Percentiles rank a stretch among this genome's conserved stretches.
Evolutionary conservation across 495 filamentous ascomycete genomes (phyloP).

Genomic region (Neurospora sp.): DNA sequence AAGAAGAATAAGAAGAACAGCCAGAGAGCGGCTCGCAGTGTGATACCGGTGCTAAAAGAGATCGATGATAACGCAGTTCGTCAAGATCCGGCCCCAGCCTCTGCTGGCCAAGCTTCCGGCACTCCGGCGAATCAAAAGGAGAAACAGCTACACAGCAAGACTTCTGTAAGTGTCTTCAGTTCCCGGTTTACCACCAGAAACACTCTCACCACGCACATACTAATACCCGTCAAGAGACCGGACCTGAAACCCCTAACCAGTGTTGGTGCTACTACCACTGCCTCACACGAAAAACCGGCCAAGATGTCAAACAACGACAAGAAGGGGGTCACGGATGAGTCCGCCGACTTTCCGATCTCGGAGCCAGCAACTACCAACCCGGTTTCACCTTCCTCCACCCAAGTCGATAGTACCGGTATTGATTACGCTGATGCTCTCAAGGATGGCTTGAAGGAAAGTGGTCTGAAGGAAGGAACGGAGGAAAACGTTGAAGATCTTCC

Average conservation of each 20-base stretch:
- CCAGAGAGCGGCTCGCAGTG: neutral
- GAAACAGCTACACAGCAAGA: neutral
- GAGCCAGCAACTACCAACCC: neutral
- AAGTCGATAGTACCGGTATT: neutral
- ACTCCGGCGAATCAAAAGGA: neutral
- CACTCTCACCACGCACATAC: neutral
- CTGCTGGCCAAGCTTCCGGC: neutral
- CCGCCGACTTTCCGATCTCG: neutral
- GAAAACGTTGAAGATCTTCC: conserved; percentile 9
- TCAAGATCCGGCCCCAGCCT: neutral
- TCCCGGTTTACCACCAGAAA: neutral
- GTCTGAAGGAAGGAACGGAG: conserved; percentile 5
- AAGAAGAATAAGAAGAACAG: conserved; percentile 8
- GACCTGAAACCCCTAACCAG: neutral
- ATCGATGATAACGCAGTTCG: conserved; percentile 13
- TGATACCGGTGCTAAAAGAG: conserved; percentile 1
- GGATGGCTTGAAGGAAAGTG: neutral
- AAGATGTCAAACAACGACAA: neutral
- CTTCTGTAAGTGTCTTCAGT: conserved; percentile 1
- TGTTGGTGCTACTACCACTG: neutral
- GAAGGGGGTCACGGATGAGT: conserved; percentile 1
- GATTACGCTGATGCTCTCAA: neutral
- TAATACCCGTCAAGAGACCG: neutral
- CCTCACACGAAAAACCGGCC: neutral
- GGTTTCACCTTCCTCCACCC: neutral